These are phyloP conservation scores for Thraustochytrium striatum DNA, from an alignment of 352 stramenopile species.

Conservation along the genomic window DNA sequence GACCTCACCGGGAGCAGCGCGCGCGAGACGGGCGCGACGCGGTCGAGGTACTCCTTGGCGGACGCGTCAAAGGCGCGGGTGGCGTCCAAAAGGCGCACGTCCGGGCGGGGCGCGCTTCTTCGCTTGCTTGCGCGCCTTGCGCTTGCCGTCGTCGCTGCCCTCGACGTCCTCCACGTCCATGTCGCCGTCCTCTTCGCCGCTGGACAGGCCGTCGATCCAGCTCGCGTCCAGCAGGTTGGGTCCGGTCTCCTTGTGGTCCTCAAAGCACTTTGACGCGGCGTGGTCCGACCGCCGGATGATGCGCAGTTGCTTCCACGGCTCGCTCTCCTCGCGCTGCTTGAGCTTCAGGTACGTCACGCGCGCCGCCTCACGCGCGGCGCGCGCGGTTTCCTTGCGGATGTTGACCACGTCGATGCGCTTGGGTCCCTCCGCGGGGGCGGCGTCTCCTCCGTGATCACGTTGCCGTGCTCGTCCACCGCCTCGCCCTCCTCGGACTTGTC, in stretches of 20 bases:
- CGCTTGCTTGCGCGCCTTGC: not conserved
- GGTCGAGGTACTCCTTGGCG: not conserved
- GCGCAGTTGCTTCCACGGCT: not conserved
- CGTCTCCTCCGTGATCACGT: not conserved
- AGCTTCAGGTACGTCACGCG: not conserved
- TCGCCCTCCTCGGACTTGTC: not conserved
- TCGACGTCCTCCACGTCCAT: too few species aligned
- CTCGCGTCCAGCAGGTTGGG: not conserved
- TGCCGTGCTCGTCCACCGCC: not conserved
- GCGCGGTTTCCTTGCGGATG: not conserved
- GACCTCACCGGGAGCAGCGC: not conserved
- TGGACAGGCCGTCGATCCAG: too few species aligned
- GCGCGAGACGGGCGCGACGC: not conserved
- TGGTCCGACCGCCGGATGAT: not conserved
- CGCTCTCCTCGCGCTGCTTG: not conserved
- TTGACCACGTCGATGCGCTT: not conserved
- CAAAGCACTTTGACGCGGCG: not conserved
- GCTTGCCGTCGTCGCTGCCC: not conserved
- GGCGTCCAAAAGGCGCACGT: not conserved
- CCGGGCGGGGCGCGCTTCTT: not conserved
- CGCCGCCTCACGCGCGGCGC: not conserved
- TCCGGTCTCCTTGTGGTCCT: not conserved
- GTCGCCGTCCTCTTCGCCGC: too few species aligned
- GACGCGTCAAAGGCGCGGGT: not conserved
- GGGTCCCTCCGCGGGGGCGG: too few species aligned